Evolutionary conservation across 2,329 filamentous ascomycete genomes (phyloP), one percentile per base, ranked within the genome.

Genomic region (Grosmannia huntii): DNA sequence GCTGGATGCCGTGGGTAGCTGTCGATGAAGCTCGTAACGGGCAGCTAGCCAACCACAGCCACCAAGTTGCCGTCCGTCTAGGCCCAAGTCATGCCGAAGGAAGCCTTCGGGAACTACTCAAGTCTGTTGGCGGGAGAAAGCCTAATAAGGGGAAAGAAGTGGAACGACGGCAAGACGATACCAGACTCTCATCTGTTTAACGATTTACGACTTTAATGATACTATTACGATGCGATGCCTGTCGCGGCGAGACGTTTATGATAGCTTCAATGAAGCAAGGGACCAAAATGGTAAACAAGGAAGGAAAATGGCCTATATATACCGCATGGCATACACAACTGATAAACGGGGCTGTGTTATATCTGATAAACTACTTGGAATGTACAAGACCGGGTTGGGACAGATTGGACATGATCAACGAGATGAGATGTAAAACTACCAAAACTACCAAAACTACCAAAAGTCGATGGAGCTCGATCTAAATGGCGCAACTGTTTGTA

Each of bases 41-140:
- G 38, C 23, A 19, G 38, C 23, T 16, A 21, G 38, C 25, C 23
- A 28, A 25, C 14, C 38, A 48, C 23, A 16, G 36, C 23, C 21
- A 6, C 16, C 23, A 4, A 16, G 27, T 12, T 5, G 12, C 5
- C 21, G 41, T 46, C 11, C 16, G 21, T 1, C 25, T 38, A 4
- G 51, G 57, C 16, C 25, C 61, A 1, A 56, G 76, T 60, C 74
- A 79, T 64, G 81, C 81, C 1, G 80, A 82, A 66, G 79, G 79
- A 1, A 82, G 76, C 57, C 69, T 84, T 25, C 72, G 79, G 57
- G 74, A 80, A 49, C 66, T 84, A 21, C 68, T 84, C 12, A 77
- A 71, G 61, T 66, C 67, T 6, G 66, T 68, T 4, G 68, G 73
- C 19, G 53, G 48, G 16, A 61, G 56, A n/a, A 58, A 56, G 44